Evolutionary conservation across 1,284 basidiomycete genomes (phyloP), one percentile per base, ranked within the genome.

Genomic region (Naganishia albida): DNA sequence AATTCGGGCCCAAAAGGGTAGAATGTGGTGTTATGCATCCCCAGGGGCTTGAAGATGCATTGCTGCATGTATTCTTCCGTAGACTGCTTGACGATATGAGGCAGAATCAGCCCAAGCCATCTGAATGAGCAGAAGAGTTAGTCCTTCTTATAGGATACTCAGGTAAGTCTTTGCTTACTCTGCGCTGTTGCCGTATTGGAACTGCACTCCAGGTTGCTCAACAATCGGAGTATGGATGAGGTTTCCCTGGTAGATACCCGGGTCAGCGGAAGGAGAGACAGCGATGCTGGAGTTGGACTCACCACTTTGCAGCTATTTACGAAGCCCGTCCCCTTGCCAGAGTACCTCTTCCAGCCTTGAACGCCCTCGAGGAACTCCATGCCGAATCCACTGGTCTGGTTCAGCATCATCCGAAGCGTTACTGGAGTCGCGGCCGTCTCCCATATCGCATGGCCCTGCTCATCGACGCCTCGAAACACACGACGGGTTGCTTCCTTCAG

Each of bases 351-450:
- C 70, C 70, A 74, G 1, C 28, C 50, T 26, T 62, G 62, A 13
- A 74, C 72, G n/a, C 44, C 65, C 3, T 62, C 56, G 6, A 70
- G 71, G 64, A 72, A 72, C 60, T 74, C 74, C 25, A 43, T 57
- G 0, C 75, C 74, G 48, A 75, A 76, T 13, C 75, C 75, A 51
- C 70, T 70, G 15, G 72, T 72, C 69, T 75, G 75, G 57, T 76
- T 76, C 49, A 74, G 63, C 66, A 76, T 55, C 64, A 59, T 63
- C 1, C 23, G 8, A 2, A 76, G 55, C 3, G 71, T 72, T 42
- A 75, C 65, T 2, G 70, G 62, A 20, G 48, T 64, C 16, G 63
- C 28, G 28, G 68, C 57, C 15, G 16, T 25, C 20, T 60, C 65
- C 51, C 67, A 70, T 2, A 62, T 54, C 0, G 72, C 67, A 38